Evolutionary conservation across 192 early-diverging fungal genomes (phyloP), one percentile per base, ranked within the genome.

Genomic region (Chytriomyces sp.): DNA sequence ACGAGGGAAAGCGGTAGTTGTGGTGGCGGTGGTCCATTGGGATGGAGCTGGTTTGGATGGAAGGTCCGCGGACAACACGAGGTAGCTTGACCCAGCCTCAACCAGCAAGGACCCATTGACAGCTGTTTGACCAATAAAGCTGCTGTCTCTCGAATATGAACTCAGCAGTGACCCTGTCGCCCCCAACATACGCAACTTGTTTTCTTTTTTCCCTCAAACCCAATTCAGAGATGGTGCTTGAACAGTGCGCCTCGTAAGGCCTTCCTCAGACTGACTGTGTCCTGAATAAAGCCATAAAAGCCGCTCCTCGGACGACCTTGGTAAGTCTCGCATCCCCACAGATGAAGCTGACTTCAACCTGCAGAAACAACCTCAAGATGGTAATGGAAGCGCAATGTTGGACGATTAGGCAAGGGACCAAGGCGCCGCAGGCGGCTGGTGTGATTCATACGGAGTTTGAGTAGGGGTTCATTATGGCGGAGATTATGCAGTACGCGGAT

Each of bases 371-470:
- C 64, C 38, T 75, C 22, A 75, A 75, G 49, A 75, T 75, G 73
- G 73, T 70, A 30, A 87, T 90, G 76, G 96, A 99, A 84, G 94
- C 96, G 26, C 86, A 93, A 57, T 93, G 93, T 32, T 98, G 94
- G 94, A 96, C 94, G 30, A 91, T 96, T 61, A 82, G 92, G 40
- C 87, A 89, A 74, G 84, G 85, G 36, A 86, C 89, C 54, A 92
- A 92, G 80, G 93, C 93, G 44, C 94, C 95, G 33, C 91, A 93
- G 71, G 96, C 95, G 3, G 95, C 95, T 33, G 91, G 93, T 76
- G 91, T 90, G 37, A 98, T 99, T 81, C 95, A 99, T 76, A 85
- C 90, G 33, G 93, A 94, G 64, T 93, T 94, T 80, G 89, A 86
- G 72, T 73, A 80, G 73, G 92, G 90, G 58, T 96, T 98, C 63